phyloP scores from a whole-genome alignment of 164 flowering plant genomes.

The Nymphaea colorata region DNA sequence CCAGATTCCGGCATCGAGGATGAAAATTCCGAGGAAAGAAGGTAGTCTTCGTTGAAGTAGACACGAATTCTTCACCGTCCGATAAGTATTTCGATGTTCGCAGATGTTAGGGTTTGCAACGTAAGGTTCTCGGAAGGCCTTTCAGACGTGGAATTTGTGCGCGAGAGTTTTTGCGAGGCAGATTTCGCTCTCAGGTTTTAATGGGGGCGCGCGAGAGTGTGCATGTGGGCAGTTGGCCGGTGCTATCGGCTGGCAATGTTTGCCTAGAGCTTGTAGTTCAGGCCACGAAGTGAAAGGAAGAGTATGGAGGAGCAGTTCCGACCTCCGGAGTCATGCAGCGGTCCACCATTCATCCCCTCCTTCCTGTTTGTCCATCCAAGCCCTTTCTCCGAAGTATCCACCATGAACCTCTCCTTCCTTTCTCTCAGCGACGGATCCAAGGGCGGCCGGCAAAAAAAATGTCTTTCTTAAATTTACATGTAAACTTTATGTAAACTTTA shows the following conservation, averaged over 20 bases:
- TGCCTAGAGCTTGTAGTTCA: conserved; percentile 30
- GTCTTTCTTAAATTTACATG: too few relatives aligned
- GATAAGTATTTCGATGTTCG: conserved; percentile 62
- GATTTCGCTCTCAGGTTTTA: conserved; percentile 33
- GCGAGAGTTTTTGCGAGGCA: conserved; percentile 16
- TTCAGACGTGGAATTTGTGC: conserved; percentile 14
- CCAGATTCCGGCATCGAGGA: not conserved
- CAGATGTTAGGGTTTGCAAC: conserved; percentile 50
- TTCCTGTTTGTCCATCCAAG: too few relatives aligned
- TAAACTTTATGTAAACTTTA: too few relatives aligned
- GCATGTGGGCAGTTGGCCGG: conserved; percentile 74
- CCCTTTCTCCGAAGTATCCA: too few relatives aligned
- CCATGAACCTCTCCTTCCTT: too few relatives aligned
- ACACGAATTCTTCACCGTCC: conserved; percentile 21
- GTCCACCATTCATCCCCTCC: too few relatives aligned
- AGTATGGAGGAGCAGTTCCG: too few relatives aligned
- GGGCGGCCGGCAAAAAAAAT: too few relatives aligned
- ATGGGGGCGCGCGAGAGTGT: conserved; percentile 36
- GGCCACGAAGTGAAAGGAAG: too few relatives aligned
- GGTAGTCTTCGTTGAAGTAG: conserved; percentile 39
- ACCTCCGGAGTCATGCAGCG: too few relatives aligned
- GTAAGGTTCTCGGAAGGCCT: conserved; percentile 25
- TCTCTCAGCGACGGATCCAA: too few relatives aligned
- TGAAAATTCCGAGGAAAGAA: not conserved
- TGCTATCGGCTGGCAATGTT: conserved; percentile 28